Base-by-base conservation (phyloP, 345 rosid species). In the Odontarrhena argentea region DNA sequence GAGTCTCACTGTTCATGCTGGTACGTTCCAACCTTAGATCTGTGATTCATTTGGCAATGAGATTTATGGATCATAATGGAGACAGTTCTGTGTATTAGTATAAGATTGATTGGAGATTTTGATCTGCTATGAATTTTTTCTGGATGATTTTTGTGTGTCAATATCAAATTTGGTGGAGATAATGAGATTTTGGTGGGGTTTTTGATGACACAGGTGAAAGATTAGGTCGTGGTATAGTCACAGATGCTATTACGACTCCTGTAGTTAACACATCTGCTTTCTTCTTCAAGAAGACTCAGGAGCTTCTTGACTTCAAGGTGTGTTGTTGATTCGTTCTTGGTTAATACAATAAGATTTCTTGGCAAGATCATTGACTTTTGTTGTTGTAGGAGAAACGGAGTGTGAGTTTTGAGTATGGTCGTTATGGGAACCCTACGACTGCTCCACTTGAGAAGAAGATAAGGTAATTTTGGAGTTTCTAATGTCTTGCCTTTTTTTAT, bases 361-460 rank as follows among this genome's bases (percentile, higher is more conserved):
- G 56, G 53, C 54, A 12, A 42, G 15, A 24, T 60, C 43, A 34
- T 7, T 55, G 70, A 64, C 71, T 50, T 65, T 40, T 12, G 22
- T 18, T 18, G 22, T 4, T 65, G 51, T 71, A 94, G 97, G 99
- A 94, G 82, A 88, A 91, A 57, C 87, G 99, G 58, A 79, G 58
- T 60, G 63, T 50, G 7, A 94, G 99, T 80, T 94, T 87, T 68
- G 99, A 91, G 70, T 94, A 94, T 79, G 99, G 99, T 48, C 85
- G 99, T 28, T 94, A 94, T 78, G 99, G 99, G 46, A 94, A 94
- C 81, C 99, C 99, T 1, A 94, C 99, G 7, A 91, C 99, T 2
- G 86, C 63, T 37, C 96, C 88, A 22, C 67, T 66, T 0, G 99
- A 94, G 78, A 86, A 91, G 73, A 94, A 94, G 77, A 79, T 94